Percentiles rank a stretch among this genome's conserved stretches.
These are phyloP conservation scores for Sporothrix humicola DNA, from an alignment of 2,329 filamentous ascomycete species.

Conservation along the genomic window DNA sequence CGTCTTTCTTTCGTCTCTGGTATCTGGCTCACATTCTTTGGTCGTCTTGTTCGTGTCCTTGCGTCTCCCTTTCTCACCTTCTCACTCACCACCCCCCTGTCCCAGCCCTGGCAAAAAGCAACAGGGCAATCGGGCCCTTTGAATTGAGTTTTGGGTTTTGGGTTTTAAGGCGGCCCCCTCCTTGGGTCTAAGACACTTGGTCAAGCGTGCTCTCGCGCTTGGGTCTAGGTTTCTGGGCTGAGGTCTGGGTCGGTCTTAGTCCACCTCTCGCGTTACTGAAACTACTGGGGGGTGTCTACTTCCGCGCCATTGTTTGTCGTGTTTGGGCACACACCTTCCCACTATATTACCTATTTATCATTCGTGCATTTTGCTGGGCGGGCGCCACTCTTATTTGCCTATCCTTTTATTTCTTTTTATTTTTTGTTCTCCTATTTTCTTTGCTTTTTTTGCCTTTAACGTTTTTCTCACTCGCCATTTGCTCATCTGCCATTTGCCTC, in stretches of 20 bases:
- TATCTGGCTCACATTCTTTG: too few species aligned
- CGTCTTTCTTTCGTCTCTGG: too few species aligned
- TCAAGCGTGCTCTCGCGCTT: not conserved
- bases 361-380: conserved; percentile 27
- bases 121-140: conserved; percentile 18
- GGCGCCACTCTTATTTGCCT: not conserved
- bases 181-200: not conserved
- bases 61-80: not conserved
- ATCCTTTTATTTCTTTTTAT: not conserved
- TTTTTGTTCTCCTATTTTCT: not conserved
- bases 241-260: not conserved
- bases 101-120: not conserved
- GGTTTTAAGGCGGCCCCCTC: too few species aligned
- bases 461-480: too few species aligned
- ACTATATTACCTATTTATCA: conserved; percentile 7
- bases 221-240: not conserved
- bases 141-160: conserved; percentile 13
- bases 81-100: not conserved
- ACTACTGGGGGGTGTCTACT: not conserved
- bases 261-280: conserved; percentile 9
- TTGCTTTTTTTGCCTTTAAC: too few species aligned
- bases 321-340: not conserved
- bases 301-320: not conserved
- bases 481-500: too few species aligned
- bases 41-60: not conserved